Percentiles rank a stretch among this genome's conserved stretches.
Evolutionary conservation across 2,329 filamentous ascomycete genomes (phyloP).

Genomic region (Xylaria sp.): DNA sequence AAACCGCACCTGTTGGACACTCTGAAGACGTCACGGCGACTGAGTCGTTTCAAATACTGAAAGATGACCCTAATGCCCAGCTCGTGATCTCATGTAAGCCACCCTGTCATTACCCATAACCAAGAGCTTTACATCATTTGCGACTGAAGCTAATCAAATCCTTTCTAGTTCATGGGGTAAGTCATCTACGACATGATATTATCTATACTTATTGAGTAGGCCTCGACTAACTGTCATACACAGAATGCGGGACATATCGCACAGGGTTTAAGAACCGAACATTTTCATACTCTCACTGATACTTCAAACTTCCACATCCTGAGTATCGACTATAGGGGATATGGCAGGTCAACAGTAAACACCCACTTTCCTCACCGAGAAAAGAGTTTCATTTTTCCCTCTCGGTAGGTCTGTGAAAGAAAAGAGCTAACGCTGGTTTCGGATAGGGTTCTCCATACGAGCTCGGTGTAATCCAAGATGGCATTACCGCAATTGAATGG

Average conservation of each 20-base stretch:
- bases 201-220: constrained; percentile 19
- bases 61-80: constrained; percentile 69
- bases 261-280: constrained; percentile 78
- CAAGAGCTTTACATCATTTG: not conserved
- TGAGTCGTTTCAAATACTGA: constrained; percentile 69
- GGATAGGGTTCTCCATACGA: constrained; percentile 76
- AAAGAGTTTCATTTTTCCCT: no score
- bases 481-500: constrained; percentile 77
- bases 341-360: constrained; percentile 74
- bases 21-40: constrained; percentile 65
- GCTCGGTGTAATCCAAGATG: constrained; percentile 82
- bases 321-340: constrained; percentile 92
- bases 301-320: constrained; percentile 81
- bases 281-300: constrained; percentile 80
- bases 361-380: not conserved
- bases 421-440: constrained; percentile 8
- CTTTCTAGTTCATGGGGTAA: constrained; percentile 69
- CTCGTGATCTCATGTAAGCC: constrained; percentile 71
- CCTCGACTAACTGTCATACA: constrained; percentile 51
- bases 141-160: constrained; percentile 32
- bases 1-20: constrained; percentile 61
- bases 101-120: not conserved
- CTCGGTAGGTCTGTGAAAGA: not conserved
- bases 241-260: constrained; percentile 88
- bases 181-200: constrained; percentile 47